Evolutionary conservation across 352 stramenopile species (phyloP).

Genomic region (Pythium aquatile): DNA sequence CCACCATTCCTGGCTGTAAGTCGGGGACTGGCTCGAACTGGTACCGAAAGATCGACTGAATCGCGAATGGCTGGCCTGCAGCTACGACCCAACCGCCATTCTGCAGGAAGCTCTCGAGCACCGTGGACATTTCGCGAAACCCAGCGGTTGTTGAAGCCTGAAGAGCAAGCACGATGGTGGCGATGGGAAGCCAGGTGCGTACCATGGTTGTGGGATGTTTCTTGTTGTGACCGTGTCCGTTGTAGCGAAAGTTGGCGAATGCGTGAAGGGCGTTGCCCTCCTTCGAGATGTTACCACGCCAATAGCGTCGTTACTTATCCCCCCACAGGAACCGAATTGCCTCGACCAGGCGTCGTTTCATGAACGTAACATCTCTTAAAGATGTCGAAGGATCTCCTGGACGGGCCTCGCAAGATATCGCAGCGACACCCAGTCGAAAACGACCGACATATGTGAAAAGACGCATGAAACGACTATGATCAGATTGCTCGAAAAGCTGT

Average conservation of each 20-base stretch:
- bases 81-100: constrained; percentile 5
- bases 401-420: no score
- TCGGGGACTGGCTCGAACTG: background rate
- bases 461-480: no score
- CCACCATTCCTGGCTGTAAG: background rate
- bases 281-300: no score
- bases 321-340: no score
- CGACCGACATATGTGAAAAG: no score
- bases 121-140: constrained; percentile 1
- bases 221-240: background rate
- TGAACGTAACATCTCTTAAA: no score
- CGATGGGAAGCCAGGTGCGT: background rate
- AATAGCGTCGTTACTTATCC: no score
- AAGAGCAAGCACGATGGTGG: background rate
- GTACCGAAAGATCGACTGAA: constrained; percentile 10
- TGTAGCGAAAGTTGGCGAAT: background rate
- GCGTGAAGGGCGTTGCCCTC: no score
- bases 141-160: background rate
- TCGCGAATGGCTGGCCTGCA: constrained; percentile 1
- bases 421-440: no score
- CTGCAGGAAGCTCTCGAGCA: constrained; percentile 9
- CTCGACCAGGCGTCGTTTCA: no score
- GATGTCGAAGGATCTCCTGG: no score
- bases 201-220: background rate
- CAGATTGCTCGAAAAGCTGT: no score